These are phyloP conservation scores for Maudiozyma turicensis DNA, from an alignment of 805 yeast genomes.

Conservation along the genomic window DNA sequence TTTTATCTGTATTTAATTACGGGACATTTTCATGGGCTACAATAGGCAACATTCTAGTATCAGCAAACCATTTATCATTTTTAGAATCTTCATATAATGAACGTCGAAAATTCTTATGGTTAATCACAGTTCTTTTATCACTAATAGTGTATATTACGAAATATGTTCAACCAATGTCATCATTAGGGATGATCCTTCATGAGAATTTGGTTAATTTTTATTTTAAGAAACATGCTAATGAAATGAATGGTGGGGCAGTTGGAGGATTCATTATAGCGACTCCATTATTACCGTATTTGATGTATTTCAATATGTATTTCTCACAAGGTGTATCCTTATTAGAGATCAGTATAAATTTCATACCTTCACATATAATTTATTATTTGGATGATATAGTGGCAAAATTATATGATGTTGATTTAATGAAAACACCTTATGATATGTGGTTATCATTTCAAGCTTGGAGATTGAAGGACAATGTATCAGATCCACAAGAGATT, in stretches of 20 bases:
- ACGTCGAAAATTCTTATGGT: constrained; percentile 23
- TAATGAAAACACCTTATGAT: constrained; percentile 23
- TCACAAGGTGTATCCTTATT: constrained; percentile 9
- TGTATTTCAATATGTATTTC: constrained; percentile 16
- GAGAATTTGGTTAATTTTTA: constrained; percentile 23
- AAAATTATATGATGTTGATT: constrained; percentile 20
- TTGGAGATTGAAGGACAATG: constrained; percentile 1
- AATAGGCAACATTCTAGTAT: constrained; percentile 15
- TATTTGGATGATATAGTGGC: constrained; percentile 21
- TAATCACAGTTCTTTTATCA: constrained; percentile 10
- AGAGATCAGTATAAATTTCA: constrained; percentile 18
- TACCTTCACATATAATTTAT: constrained; percentile 24
- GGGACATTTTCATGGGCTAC: constrained; percentile 26
- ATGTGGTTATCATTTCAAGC: constrained; percentile 12
- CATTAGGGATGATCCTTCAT: constrained; percentile 20
- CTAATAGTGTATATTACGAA: constrained; percentile 16
- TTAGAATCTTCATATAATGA: constrained; percentile 20
- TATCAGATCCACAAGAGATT: not conserved
- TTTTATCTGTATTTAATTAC: constrained; percentile 32
- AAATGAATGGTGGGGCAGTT: constrained; percentile 12
- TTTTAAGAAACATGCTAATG: constrained; percentile 13
- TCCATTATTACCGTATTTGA: constrained; percentile 16
- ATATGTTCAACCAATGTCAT: constrained; percentile 20
- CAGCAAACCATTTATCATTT: constrained; percentile 17
- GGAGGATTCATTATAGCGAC: constrained; percentile 19